Base-by-base conservation (phyloP, 2,329 filamentous ascomycete species). In the Gnomoniopsis smithogilvyi region DNA sequence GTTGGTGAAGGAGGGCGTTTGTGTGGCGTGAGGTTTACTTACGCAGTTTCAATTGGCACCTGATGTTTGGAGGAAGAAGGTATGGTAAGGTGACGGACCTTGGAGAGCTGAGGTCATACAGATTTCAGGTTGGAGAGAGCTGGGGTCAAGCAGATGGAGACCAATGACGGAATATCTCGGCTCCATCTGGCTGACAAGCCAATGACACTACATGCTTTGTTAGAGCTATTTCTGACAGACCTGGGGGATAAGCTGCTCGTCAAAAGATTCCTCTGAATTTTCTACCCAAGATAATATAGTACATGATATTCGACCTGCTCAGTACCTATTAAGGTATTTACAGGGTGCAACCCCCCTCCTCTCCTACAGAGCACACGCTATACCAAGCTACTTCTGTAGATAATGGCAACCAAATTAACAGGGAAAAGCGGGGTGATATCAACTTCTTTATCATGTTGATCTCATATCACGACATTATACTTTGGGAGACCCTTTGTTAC, bases 81-180 rank as follows among this genome's bases (percentile, higher is more conserved):
- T 57, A 54, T 51, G 48, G 45, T 43, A 36, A 54, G 51, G 22
- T 43, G 14, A 38, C 6, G 15, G 38, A 41, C 34, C 34, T 52
- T 26, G 43, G 51, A 50, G 51, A 50, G 26, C 34, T 55, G 43
- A 46, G 41, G 17, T 19, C 19, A 12, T 21, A 54, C 41, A 30
- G 26, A 11, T 12, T 22, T 21, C 45, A 50, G 48, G 54, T 36
- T 56, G 38, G 53, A 26, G 30, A 19, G 54, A 51, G 56, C 59
- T 49, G 51, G 34, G 14, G 10, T 34, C 36, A 26, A 45, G 56
- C 41, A 30, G 33, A 52, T 36, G 17, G 45, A 38, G 60, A 34
- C 52, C 56, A 56, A 60, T 62, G 60, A 62, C 60, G 60, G 56
- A 62, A 62, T 60, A 50, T 49, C 8, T 54, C 45, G 50, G 60